Conservation (phyloP, 352 stramenopile genomes). For the Phytophthora vignae region DNA sequence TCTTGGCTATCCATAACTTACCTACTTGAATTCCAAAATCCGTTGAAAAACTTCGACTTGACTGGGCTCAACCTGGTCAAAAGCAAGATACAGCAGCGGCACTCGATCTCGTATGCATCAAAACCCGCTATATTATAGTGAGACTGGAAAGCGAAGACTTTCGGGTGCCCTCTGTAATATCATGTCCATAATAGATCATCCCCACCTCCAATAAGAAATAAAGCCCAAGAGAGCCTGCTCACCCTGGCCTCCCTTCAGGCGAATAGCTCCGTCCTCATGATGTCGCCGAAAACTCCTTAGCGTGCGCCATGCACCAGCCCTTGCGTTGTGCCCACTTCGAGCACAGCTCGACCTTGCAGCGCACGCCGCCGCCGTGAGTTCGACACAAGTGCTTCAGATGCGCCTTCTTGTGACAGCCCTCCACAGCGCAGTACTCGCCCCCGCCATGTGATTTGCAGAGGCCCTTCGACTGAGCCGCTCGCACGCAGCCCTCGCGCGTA, state of each 20-base stretch:
- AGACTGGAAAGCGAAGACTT: constrained; percentile 24
- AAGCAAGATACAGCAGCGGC: background rate
- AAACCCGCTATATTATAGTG: constrained; percentile 44
- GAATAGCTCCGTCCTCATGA: constrained; percentile 24
- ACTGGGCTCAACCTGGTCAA: background rate
- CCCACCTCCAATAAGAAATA: constrained; percentile 39
- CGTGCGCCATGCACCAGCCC: constrained; percentile 90
- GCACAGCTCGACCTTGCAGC: constrained; percentile 83
- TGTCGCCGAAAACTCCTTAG: constrained; percentile 74
- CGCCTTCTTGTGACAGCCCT: constrained; percentile 88
- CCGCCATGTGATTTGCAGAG: constrained; percentile 89
- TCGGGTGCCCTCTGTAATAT: constrained; percentile 28
- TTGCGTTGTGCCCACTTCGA: constrained; percentile 90
- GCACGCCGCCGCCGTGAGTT: constrained; percentile 86
- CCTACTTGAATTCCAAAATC: background rate
- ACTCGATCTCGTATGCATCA: constrained; percentile 3
- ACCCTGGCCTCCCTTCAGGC: constrained; percentile 4
- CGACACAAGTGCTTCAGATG: constrained; percentile 87
- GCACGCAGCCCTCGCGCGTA: constrained; percentile 80
- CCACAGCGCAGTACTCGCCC: constrained; percentile 82
- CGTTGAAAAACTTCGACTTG: background rate
- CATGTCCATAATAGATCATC: constrained; percentile 39
- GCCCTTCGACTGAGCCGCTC: constrained; percentile 86
- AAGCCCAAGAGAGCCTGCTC: constrained; percentile 15
- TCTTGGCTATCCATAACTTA: background rate